Evolutionary conservation across 495 filamentous ascomycete genomes (phyloP).

Genomic region (Penicillium crystallinum): DNA sequence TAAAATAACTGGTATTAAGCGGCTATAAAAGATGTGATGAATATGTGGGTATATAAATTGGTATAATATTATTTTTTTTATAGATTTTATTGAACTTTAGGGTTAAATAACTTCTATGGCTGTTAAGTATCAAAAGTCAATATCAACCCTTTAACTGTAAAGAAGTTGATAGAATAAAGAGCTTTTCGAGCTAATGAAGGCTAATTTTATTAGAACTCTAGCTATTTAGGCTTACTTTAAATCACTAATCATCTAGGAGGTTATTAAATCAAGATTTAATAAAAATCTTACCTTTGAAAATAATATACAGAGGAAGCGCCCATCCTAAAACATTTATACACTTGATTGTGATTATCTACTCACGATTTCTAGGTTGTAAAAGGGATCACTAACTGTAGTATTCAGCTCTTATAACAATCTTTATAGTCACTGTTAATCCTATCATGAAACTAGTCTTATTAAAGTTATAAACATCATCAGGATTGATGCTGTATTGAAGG

Average conservation of each 20-base stretch:
- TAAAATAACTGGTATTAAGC: neutral
- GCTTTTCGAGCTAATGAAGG: neutral
- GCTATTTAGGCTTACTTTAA: no score
- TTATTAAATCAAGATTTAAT: no score
- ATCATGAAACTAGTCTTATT: no score
- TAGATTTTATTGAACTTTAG: neutral
- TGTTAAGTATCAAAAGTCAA: neutral
- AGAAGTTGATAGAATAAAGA: neutral
- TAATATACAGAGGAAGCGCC: no score
- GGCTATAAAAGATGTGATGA: neutral
- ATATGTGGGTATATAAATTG: neutral
- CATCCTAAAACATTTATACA: no score
- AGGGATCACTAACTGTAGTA: neutral
- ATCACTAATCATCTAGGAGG: no score
- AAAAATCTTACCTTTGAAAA: no score
- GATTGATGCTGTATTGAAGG: neutral
- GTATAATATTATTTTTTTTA: neutral
- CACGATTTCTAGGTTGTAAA: no score
- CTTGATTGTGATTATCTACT: no score
- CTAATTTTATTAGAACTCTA: neutral
- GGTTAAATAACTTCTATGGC: neutral
- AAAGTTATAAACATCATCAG: no score
- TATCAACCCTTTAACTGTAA: neutral
- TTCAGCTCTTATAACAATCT: neutral
- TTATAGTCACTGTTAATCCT: neutral